Percentiles rank a stretch among this genome's conserved stretches.
Conservation (phyloP, 2,329 filamentous ascomycete genomes). For the Paramyrothecium roridum region DNA sequence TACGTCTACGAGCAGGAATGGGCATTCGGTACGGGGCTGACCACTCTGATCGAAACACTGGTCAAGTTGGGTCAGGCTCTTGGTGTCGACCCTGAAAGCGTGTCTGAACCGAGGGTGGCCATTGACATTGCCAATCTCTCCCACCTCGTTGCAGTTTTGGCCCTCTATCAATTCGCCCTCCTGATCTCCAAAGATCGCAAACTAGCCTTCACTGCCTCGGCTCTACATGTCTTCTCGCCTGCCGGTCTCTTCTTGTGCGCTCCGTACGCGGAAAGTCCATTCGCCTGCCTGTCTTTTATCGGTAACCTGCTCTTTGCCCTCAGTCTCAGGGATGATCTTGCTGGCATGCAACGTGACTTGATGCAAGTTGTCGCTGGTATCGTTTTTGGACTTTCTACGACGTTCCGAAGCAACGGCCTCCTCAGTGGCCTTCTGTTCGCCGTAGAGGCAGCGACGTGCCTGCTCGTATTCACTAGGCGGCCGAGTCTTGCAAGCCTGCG, state of each 20-base stretch:
- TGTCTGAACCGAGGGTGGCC: slow-evolving; percentile 49
- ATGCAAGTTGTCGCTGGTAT: slow-evolving; percentile 61
- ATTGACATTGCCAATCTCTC: slow-evolving; percentile 67
- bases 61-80: slow-evolving; percentile 20
- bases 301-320: slow-evolving; percentile 69
- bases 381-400: slow-evolving; percentile 68
- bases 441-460: slow-evolving; percentile 48
- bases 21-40: slow-evolving; percentile 65
- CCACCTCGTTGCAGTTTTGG: slow-evolving; percentile 72
- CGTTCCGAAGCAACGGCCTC: slow-evolving; percentile 82
- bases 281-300: slow-evolving; percentile 71
- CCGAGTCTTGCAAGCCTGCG: slow-evolving; percentile 38
- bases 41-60: slow-evolving; percentile 13
- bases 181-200: slow-evolving; percentile 48
- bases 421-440: slow-evolving; percentile 77
- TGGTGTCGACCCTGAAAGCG: slow-evolving; percentile 12
- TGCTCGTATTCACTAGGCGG: slow-evolving; percentile 17
- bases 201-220: slow-evolving; percentile 66
- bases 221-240: slow-evolving; percentile 79
- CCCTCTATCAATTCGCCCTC: slow-evolving; percentile 65
- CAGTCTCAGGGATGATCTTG: slow-evolving; percentile 25
- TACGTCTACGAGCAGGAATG: slow-evolving; percentile 80
- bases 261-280: slow-evolving; percentile 79
- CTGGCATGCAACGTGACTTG: slow-evolving; percentile 34
- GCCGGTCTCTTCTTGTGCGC: slow-evolving; percentile 87